phyloP scores from a whole-genome alignment of 371 early-diverging fungal genomes.

The Mucor piriformis region DNA sequence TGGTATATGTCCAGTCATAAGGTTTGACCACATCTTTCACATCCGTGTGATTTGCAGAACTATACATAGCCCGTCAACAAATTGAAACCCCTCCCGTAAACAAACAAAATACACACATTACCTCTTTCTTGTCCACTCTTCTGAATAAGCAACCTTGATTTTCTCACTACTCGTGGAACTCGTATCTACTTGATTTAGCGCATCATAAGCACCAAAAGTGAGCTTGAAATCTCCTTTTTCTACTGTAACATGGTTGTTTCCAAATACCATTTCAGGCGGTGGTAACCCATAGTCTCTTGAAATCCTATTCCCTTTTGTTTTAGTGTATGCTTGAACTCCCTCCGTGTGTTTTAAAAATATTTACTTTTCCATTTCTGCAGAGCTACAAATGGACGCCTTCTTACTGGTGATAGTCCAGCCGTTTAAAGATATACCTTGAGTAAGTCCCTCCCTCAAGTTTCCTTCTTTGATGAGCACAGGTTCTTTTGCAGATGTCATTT shows the following conservation, averaged over 20 bases:
- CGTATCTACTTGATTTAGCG: constrained; percentile 72
- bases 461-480: constrained; percentile 42
- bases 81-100: background rate
- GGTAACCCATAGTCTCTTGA: constrained; percentile 71
- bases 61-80: background rate
- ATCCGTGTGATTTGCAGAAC: constrained; percentile 64
- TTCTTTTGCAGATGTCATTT: background rate
- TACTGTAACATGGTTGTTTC: constrained; percentile 71
- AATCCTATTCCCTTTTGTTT: too few relatives aligned
- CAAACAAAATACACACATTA: constrained; percentile 14
- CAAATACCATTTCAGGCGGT: constrained; percentile 96
- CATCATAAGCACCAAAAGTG: constrained; percentile 73
- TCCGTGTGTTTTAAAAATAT: background rate
- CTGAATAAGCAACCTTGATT: constrained; percentile 84
- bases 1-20: constrained; percentile 95
- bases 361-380: constrained; percentile 74
- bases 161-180: constrained; percentile 60
- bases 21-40: constrained; percentile 84
- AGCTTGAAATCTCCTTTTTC: constrained; percentile 48
- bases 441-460: constrained; percentile 30
- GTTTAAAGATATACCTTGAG: constrained; percentile 57
- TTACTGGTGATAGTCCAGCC: constrained; percentile 71
- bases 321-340: too few relatives aligned
- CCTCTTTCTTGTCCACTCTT: constrained; percentile 84
- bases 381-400: constrained; percentile 73